Percentiles rank a stretch among this genome's conserved stretches.
These are phyloP conservation scores for Lachnellula hyalina DNA, from an alignment of 2,329 filamentous ascomycete genomes.

Conservation along the genomic window DNA sequence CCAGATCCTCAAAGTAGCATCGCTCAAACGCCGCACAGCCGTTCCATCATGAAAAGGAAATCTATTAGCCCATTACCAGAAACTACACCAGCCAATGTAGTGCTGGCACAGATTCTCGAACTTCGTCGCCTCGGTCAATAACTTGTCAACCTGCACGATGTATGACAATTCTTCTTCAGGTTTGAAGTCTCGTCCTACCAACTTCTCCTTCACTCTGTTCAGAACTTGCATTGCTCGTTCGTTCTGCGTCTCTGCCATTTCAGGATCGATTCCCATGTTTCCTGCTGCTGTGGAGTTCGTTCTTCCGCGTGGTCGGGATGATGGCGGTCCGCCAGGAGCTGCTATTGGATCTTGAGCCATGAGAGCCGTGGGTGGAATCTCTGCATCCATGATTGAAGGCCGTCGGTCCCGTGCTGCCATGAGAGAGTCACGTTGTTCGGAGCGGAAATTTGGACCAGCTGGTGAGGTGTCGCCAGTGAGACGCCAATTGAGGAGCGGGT, in stretches of 20 bases:
- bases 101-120: conserved; percentile 97
- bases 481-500: conserved; percentile 97
- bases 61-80: conserved; percentile 58
- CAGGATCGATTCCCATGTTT: conserved; percentile 32
- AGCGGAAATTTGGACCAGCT: conserved; percentile 60
- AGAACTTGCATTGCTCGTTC: conserved; percentile 88
- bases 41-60: too few relatives aligned
- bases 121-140: conserved; percentile 93
- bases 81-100: conserved; percentile 98
- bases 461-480: conserved; percentile 61
- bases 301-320: conserved; percentile 47
- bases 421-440: conserved; percentile 52
- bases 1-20: too few relatives aligned
- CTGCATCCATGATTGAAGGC: conserved; percentile 63
- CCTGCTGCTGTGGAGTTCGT: conserved; percentile 52
- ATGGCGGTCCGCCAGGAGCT: conserved; percentile 40
- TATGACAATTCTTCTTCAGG: conserved; percentile 77
- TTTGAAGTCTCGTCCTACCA: conserved; percentile 91
- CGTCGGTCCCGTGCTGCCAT: conserved; percentile 47
- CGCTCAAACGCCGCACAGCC: too few relatives aligned
- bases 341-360: conserved; percentile 38
- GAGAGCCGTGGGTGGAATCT: conserved; percentile 54
- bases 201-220: conserved; percentile 86
- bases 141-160: conserved; percentile 84
- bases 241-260: conserved; percentile 77